Evolutionary conservation across 2,329 filamentous ascomycete species (phyloP), one percentile per base, ranked within the genome.

Genomic region (Fusarium anguioides): DNA sequence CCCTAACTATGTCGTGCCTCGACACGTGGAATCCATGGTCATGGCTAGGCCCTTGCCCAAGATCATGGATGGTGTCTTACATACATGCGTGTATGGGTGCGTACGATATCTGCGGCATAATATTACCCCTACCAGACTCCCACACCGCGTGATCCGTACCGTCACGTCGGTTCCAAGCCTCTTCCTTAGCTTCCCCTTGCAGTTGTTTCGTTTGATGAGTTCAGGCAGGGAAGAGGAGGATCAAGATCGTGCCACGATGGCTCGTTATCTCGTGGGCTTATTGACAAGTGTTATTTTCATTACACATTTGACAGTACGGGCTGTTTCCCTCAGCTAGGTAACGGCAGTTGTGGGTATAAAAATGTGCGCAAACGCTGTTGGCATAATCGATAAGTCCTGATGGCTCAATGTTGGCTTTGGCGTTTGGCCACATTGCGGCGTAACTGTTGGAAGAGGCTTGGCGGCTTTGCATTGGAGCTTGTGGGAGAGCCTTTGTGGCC

Each of bases 291-390:
- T n/a, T 33, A n/a, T n/a, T n/a, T n/a, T n/a, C n/a, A n/a, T n/a
- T n/a, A 35, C 71, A 74, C 71, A 74, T 74, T 33, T 63, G 62
- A 57, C 71, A 74, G 36, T 70, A 70, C 5, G 31, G 62, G 18
- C 61, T 60, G 21, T 65, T 68, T 26, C 64, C 44, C 14, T 65
- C 58, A 21, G 64, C 67, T 18, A 57, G 57, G 24, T 70, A 61
- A 37, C 56, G 61, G 55, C 71, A 74, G 37, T 69, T 66, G 49
- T 74, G 71, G n/a, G 69, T 49, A 36, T 69, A 42, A 23, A 57
- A 69, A 45, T 74, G 71, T 49, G 68, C 70, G 47, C 71, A 74
- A 18, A 74, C 48, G 10, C 61, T 60, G 26, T 72, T 61, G 40
- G 71, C 70, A 23, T 57, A 59, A 37, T 74, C 53, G 55, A 72